Conservation (phyloP, 495 filamentous ascomycete species). For the Penicillium cataractarum region DNA sequence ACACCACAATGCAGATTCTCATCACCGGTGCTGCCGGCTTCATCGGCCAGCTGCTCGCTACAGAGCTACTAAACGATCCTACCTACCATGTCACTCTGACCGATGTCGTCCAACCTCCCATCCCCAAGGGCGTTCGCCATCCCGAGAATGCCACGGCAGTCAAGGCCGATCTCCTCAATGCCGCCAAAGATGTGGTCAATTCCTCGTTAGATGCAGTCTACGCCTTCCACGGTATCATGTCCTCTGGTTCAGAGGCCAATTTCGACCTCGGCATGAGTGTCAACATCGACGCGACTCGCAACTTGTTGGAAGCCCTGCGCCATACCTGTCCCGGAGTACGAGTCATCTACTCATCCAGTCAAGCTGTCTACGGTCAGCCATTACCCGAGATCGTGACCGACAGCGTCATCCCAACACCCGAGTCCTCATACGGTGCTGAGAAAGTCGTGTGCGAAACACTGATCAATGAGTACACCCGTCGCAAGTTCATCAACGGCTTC, state of each 20-base stretch:
- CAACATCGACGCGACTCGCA: conserved; percentile 71
- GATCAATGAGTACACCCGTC: conserved; percentile 71
- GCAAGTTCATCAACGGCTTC: conserved; percentile 66
- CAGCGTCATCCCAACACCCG: conserved; percentile 63
- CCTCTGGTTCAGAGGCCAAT: conserved; percentile 69
- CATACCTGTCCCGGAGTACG: conserved; percentile 58
- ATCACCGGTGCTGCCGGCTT: conserved; percentile 72
- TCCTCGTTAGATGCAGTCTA: conserved; percentile 64
- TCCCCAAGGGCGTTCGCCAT: conserved; percentile 54
- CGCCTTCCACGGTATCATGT: conserved; percentile 84
- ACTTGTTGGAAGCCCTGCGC: conserved; percentile 61
- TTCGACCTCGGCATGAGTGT: conserved; percentile 70
- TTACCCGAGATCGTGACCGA: conserved; percentile 55
- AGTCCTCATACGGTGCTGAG: conserved; percentile 72
- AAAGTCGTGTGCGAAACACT: conserved; percentile 74
- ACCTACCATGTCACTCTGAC: conserved; percentile 60
- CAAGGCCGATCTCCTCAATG: conserved; percentile 60
- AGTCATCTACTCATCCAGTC: conserved; percentile 62
- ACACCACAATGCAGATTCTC: conserved; percentile 57
- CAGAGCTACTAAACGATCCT: conserved; percentile 60
- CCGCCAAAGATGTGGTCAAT: conserved; percentile 53
- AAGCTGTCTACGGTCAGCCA: conserved; percentile 61
- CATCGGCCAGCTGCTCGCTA: conserved; percentile 66
- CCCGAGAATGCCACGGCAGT: conserved; percentile 57
- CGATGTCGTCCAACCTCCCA: conserved; percentile 60